Conservation (phyloP, 345 rosid species). For the Camelina neglecta region DNA sequence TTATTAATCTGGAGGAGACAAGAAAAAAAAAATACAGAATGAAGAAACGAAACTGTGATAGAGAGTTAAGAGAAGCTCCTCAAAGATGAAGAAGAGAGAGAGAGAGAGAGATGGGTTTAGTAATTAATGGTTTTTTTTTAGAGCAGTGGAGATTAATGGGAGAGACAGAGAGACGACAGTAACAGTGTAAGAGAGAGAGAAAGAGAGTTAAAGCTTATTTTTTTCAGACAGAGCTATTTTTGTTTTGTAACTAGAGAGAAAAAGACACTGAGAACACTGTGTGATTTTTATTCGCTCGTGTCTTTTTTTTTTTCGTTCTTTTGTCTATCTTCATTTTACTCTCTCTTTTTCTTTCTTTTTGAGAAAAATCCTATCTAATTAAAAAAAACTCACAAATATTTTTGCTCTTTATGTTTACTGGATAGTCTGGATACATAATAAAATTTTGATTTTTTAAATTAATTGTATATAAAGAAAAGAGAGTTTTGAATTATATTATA, state of each 20-base stretch:
- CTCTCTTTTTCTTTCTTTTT: too few species aligned
- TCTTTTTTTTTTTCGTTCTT: not conserved
- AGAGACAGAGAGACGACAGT: slow-evolving; percentile 49
- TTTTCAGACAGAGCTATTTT: slow-evolving; percentile 30
- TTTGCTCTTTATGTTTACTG: not conserved
- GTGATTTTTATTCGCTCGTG: slow-evolving; percentile 14
- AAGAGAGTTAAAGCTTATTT: not conserved
- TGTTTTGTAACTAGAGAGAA: slow-evolving; percentile 22
- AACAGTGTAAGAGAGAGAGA: slow-evolving; percentile 28
- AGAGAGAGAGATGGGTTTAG: slow-evolving; percentile 5
- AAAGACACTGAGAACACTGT: slow-evolving; percentile 17
- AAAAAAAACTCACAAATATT: not conserved
- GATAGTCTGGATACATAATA: not conserved
- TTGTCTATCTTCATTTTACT: not conserved
- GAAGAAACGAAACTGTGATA: slow-evolving; percentile 10
- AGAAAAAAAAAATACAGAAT: not conserved
- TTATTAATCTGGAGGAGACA: not conserved
- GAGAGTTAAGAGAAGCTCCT: slow-evolving; percentile 8
- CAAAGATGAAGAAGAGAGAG: slow-evolving; percentile 11
- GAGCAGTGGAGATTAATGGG: slow-evolving; percentile 32
- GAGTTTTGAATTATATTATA: not conserved
- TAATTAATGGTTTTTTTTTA: not conserved
- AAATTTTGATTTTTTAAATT: not conserved
- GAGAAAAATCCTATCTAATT: too few species aligned
- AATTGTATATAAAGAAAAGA: not conserved